A percentile compares a stretch with the other conserved stretches of the same genome.
Evolutionary conservation across 345 rosid genomes (phyloP).

Genomic region (Conringia planisiliqua): DNA sequence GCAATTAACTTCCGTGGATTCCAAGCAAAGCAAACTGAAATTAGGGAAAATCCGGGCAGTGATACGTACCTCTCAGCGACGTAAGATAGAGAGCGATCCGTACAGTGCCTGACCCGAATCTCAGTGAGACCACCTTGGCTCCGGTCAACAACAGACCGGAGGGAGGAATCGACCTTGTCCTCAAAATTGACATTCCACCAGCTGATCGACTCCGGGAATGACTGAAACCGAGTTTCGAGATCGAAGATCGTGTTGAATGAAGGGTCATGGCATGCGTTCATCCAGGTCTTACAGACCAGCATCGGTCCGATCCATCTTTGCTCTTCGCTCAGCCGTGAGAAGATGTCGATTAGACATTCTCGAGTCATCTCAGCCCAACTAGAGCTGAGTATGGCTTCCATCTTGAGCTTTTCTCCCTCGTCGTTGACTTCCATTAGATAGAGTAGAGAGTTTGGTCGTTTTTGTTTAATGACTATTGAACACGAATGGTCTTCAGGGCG

Average conservation of each 20-base stretch:
- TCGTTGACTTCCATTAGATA: slow-evolving; percentile 6
- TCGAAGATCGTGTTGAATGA: slow-evolving; percentile 55
- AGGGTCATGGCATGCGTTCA: slow-evolving; percentile 54
- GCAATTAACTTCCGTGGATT: too few species aligned
- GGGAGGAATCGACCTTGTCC: slow-evolving; percentile 56
- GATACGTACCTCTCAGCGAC: slow-evolving; percentile 57
- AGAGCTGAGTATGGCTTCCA: slow-evolving; percentile 23
- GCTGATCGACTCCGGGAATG: slow-evolving; percentile 39
- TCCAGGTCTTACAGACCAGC: slow-evolving; percentile 70
- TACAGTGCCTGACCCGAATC: slow-evolving; percentile 67
- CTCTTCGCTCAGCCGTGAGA: slow-evolving; percentile 55
- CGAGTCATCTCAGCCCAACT: slow-evolving; percentile 70
- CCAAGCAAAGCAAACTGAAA: background rate
- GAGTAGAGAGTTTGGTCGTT: background rate
- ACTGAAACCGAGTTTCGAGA: slow-evolving; percentile 51
- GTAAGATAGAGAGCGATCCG: slow-evolving; percentile 53
- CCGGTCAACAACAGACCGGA: slow-evolving; percentile 52
- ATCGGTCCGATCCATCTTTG: slow-evolving; percentile 68
- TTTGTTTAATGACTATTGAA: too few species aligned
- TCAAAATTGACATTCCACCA: slow-evolving; percentile 72
- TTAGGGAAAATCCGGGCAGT: background rate
- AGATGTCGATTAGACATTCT: slow-evolving; percentile 63
- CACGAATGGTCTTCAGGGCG: too few species aligned
- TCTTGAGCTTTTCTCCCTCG: background rate
- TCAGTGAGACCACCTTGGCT: slow-evolving; percentile 47